Evolutionary conservation across 2,329 filamentous ascomycete species (phyloP), one percentile per base, ranked within the genome.

Genomic region (Phaeosphaeria sp.): DNA sequence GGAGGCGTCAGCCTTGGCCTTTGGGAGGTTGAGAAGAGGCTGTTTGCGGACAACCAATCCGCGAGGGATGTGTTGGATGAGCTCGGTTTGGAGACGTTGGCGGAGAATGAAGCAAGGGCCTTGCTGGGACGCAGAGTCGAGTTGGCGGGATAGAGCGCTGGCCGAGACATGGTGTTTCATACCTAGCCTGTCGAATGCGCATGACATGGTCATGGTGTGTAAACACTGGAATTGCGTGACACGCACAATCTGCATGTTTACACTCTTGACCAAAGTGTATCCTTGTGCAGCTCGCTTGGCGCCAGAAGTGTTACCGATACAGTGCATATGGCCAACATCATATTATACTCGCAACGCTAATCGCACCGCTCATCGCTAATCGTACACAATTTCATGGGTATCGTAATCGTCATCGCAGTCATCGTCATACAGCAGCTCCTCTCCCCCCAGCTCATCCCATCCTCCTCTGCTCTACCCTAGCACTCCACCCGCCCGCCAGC

Each of bases 61-160:
- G 81, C 81, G 5, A 72, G 81, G 54, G 74, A 81, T 69, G 82
- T 87, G 39, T 73, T 93, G 20, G 85, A 88, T 57, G 83, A 85
- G 66, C 73, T 93, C 59, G 85, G 83, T 0, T 75, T 92, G 20
- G 82, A 85, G 49, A 78, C 81, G 21, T 67, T 93, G 64, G 87
- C 83, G 6, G 88, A 89, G 52, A 82, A 81, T 20, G 88, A 89
- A 63, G 90, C 89, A 13, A 83, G 90, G 64, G 81, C 84, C 55
- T 86, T 93, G 54, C 70, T 93, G 70, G 83, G 88, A 75, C 82
- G 85, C 62, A 82, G 90, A 64, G 85, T 92, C 0, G 90, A 93
- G 72, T 69, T 82, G 54, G 72, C 73, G 10, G 76, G 75, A 17
- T 78, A 64, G 56, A 39, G 17, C 22, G n/a, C 10, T 17, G 20